Conservation (phyloP, 176 grass and related monocot species). For the Oryza glumipatula region DNA sequence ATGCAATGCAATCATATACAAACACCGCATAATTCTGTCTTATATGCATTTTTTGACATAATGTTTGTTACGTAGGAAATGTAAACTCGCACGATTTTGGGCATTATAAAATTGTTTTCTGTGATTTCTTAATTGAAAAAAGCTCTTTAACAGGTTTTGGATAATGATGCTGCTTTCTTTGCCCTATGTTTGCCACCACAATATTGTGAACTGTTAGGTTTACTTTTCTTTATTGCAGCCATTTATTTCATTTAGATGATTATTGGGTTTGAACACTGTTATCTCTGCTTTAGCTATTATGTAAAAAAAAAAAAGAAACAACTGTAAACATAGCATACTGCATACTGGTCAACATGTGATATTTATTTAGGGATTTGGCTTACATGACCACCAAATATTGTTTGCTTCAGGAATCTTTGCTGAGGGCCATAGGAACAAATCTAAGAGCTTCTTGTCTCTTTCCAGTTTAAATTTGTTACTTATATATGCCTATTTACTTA, state of each 20-base stretch:
- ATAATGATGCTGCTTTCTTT: slow-evolving; percentile 8
- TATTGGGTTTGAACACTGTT: not conserved
- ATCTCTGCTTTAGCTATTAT: slow-evolving; percentile 30
- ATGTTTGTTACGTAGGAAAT: not conserved
- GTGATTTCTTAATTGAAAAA: not conserved
- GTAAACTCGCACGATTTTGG: not conserved
- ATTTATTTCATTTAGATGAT: slow-evolving; percentile 18
- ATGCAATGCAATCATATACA: not conserved
- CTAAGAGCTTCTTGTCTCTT: slow-evolving; percentile 17
- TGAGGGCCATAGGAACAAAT: not conserved
- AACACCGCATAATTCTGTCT: not conserved
- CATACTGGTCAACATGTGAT: not conserved
- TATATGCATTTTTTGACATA: slow-evolving; percentile 19
- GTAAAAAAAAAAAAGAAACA: not conserved
- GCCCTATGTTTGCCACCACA: not conserved
- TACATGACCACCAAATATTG: not conserved
- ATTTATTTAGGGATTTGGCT: not conserved
- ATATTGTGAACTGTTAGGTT: slow-evolving; percentile 11
- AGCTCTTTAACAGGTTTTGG: not conserved
- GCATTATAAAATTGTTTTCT: not conserved
- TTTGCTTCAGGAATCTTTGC: slow-evolving; percentile 11
- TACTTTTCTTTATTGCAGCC: not conserved
- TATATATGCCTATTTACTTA: slow-evolving; percentile 18
- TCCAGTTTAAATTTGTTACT: slow-evolving; percentile 25
- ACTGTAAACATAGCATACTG: not conserved